Conservation (phyloP, 768 basidiomycete genomes). For the Candolleomyces eurysporus region DNA sequence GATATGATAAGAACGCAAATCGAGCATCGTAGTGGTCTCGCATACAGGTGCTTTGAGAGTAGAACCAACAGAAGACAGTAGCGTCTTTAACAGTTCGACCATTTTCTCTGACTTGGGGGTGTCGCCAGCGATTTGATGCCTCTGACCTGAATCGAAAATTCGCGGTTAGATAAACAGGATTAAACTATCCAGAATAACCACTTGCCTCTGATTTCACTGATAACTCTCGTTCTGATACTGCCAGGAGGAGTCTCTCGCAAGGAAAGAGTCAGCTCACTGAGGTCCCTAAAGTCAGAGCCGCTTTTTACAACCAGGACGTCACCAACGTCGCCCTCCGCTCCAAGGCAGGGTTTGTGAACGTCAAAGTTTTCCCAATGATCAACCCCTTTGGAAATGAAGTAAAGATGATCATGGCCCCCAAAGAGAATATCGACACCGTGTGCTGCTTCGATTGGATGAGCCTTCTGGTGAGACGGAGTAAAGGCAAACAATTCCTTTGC, state of each 20-base stretch:
- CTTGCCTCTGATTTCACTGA: conserved; percentile 61
- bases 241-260: conserved; percentile 58
- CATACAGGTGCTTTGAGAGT: conserved; percentile 78
- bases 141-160: conserved; percentile 48
- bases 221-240: conserved; percentile 62
- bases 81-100: conserved; percentile 52
- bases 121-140: conserved; percentile 58
- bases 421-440: conserved; percentile 85
- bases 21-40: conserved; percentile 60
- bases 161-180: not conserved
- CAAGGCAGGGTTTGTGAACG: conserved; percentile 47
- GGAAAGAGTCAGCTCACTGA: conserved; percentile 71
- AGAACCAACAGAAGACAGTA: conserved; percentile 67
- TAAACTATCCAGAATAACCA: not conserved
- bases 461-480: conserved; percentile 52
- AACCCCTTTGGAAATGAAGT: conserved; percentile 68
- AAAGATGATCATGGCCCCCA: conserved; percentile 89
- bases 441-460: conserved; percentile 37
- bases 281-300: conserved; percentile 86
- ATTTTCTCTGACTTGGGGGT: conserved; percentile 57
- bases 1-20: conserved; percentile 73
- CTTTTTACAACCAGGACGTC: conserved; percentile 79
- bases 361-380: conserved; percentile 68
- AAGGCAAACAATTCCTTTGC: conserved; percentile 65
- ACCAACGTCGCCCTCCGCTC: conserved; percentile 70